These are phyloP conservation scores for Neurospora hispaniola DNA, from an alignment of 495 filamentous ascomycete genomes.

Conservation along the genomic window DNA sequence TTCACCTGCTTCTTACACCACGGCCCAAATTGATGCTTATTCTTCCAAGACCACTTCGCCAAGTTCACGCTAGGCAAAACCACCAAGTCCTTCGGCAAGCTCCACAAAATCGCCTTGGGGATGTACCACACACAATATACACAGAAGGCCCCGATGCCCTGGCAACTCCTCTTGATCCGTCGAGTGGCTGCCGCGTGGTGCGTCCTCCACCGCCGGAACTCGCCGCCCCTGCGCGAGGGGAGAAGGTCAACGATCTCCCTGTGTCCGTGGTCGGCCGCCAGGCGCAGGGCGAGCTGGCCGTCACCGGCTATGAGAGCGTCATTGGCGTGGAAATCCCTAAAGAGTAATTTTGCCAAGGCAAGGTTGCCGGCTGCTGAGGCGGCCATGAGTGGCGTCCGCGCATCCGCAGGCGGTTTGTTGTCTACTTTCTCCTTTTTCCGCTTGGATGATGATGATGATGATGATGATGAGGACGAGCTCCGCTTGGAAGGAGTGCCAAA, in stretches of 20 bases:
- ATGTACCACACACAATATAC: slow-evolving; percentile 19
- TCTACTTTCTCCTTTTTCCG: not conserved
- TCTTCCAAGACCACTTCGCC: slow-evolving; percentile 17
- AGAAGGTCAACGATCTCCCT: slow-evolving; percentile 22
- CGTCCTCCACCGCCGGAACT: slow-evolving; percentile 17
- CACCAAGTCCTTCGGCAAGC: slow-evolving; percentile 20
- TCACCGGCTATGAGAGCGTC: slow-evolving; percentile 21
- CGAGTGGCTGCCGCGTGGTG: slow-evolving; percentile 13
- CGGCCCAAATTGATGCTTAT: slow-evolving; percentile 11
- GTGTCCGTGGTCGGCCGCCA: slow-evolving; percentile 19
- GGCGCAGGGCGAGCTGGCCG: slow-evolving; percentile 20
- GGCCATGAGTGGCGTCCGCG: slow-evolving; percentile 25
- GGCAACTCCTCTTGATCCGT: slow-evolving; percentile 8
- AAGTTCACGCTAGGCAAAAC: slow-evolving; percentile 14
- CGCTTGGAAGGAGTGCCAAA: slow-evolving; percentile 3
- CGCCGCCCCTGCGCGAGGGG: slow-evolving; percentile 21
- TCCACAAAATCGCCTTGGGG: slow-evolving; percentile 21
- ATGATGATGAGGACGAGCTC: not conserved
- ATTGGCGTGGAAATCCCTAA: slow-evolving; percentile 16
- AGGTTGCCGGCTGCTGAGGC: slow-evolving; percentile 18
- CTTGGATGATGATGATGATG: not conserved
- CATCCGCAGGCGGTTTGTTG: not conserved
- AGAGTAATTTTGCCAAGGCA: slow-evolving; percentile 15
- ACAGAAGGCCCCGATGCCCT: slow-evolving; percentile 13
- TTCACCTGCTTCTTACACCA: slow-evolving; percentile 16